Percentiles rank a stretch among this genome's conserved stretches.
phyloP scores from a whole-genome alignment of 352 stramenopile genomes.

The Pythium graminicola region DNA sequence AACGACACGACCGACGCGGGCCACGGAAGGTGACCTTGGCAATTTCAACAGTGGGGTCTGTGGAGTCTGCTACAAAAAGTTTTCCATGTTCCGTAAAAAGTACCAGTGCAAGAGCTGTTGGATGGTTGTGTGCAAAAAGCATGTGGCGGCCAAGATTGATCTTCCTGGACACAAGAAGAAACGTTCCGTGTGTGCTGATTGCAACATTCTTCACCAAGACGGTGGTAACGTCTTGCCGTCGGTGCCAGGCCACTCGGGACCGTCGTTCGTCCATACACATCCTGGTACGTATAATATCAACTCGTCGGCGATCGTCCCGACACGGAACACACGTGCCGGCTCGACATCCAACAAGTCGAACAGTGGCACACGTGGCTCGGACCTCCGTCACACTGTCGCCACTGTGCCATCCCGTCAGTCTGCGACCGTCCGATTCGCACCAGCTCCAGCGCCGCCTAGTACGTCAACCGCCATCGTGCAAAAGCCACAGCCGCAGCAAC shows the following conservation, averaged over 20 bases:
- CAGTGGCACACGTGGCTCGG: too few relatives aligned
- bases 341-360: slow-evolving; percentile 13
- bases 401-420: not conserved
- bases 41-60: slow-evolving; percentile 57
- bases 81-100: slow-evolving; percentile 81
- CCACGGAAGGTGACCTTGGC: slow-evolving; percentile 31
- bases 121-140: slow-evolving; percentile 69
- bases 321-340: slow-evolving; percentile 11
- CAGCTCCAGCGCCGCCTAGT: not conserved
- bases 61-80: slow-evolving; percentile 82
- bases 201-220: slow-evolving; percentile 58
- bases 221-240: slow-evolving; percentile 42
- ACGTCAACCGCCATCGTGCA: slow-evolving; percentile 12
- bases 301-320: slow-evolving; percentile 13
- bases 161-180: slow-evolving; percentile 58
- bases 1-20: slow-evolving; percentile 2
- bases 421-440: slow-evolving; percentile 15
- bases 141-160: slow-evolving; percentile 68
- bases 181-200: slow-evolving; percentile 67
- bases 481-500: slow-evolving; percentile 14
- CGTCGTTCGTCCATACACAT: slow-evolving; percentile 13
- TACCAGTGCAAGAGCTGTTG: slow-evolving; percentile 83
- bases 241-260: slow-evolving; percentile 15
- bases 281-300: slow-evolving; percentile 10
- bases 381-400: not conserved